Conservation (phyloP, 148 eudicot species). For the Rhododendron vialii region DNA sequence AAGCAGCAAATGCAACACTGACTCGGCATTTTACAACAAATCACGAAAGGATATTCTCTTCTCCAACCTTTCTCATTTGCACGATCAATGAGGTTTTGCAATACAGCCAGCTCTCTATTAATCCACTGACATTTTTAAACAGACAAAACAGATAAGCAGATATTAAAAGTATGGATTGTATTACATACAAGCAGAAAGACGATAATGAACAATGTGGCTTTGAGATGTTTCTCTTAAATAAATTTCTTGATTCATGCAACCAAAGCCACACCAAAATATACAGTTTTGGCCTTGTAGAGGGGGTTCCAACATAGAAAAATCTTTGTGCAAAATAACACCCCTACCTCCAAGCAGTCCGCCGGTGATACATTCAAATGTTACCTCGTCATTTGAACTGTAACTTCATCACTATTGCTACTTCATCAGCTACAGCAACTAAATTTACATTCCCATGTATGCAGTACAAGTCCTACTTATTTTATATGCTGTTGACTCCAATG, state of each 20-base stretch:
- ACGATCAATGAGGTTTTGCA: slow-evolving; percentile 55
- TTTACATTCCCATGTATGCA: not conserved
- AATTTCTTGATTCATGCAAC: not conserved
- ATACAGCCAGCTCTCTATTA: slow-evolving; percentile 34
- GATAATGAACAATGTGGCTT: not conserved
- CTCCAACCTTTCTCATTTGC: slow-evolving; percentile 79
- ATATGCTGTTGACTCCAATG: not conserved
- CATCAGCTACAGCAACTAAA: not conserved
- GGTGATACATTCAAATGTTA: not conserved
- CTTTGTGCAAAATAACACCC: not conserved
- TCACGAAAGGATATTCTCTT: slow-evolving; percentile 51
- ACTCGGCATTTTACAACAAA: not conserved
- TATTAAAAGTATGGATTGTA: not conserved
- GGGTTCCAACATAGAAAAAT: not conserved
- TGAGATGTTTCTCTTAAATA: not conserved
- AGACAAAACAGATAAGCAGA: not conserved
- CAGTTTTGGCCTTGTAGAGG: not conserved
- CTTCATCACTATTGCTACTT: not conserved
- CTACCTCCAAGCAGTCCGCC: not conserved
- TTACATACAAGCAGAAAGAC: slow-evolving; percentile 4
- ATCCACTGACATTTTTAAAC: slow-evolving; percentile 38
- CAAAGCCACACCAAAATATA: not conserved
- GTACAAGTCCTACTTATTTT: not conserved
- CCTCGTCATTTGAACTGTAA: not conserved
- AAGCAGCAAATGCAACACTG: not conserved